Base-by-base conservation (phyloP, 2,329 filamentous ascomycete genomes). In the Calonectria pauciramosa region DNA sequence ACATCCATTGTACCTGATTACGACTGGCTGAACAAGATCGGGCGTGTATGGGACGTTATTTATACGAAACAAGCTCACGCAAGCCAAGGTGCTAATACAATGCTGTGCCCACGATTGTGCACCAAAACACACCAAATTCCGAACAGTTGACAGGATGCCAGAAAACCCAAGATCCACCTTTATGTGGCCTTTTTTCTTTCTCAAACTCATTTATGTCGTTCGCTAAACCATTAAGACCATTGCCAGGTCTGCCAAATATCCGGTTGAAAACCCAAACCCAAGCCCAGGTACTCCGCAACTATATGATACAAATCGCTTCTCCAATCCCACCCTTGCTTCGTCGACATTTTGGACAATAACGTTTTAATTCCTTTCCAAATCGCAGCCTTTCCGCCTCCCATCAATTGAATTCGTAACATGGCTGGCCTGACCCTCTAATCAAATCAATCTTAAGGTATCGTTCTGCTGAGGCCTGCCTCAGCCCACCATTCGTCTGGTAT, bases 401-500 rank as follows among this genome's bases (percentile, higher is more conserved):
- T 51, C 51, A 69, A 44, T 30, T 18, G 51, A 51, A 60, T 56
- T 72, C 52, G 72, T 71, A 56, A 67, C 65, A 69, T 41, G 44
- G 32, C 16, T 54, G 1, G 28, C 23, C 30, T 32, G 23, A 26
- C 65, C 68, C 71, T 76, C 70, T 79, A 83, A 51, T 81, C 80
- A 18, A 75, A 74, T 28, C 75, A 78, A 20, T 83, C 82, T 64
- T 79, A 82, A 44, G 82, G 81, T 70, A 91, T 84, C 18, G 88
- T 93, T 76, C 92, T 90, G 80, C 89, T 92, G 76, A 95, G 88
- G 52, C 93, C 93, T 73, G 90, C 93, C 80, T 91, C 90, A 73
- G 91, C 91, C 95, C 95, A 97, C 92, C 94, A 96, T 77, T 95
- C 93, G 75, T 97, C 94, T 0, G 94, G 94, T 69, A 97, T 93